These are phyloP conservation scores for Clavispora fructus DNA, from an alignment of 805 yeast species.

Conservation along the genomic window DNA sequence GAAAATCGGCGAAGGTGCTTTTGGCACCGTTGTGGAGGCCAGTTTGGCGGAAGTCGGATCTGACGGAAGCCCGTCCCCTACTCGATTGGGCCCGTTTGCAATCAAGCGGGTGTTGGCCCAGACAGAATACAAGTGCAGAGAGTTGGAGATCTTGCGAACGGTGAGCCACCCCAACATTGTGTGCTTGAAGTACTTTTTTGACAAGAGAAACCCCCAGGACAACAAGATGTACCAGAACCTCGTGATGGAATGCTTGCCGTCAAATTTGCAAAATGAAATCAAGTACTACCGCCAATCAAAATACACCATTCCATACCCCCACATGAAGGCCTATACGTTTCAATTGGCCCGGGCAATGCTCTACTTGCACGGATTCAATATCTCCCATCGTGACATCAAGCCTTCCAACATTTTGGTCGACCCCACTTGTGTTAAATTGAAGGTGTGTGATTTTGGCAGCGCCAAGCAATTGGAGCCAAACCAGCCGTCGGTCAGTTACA, in stretches of 20 bases:
- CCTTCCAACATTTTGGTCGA: slow-evolving; percentile 79
- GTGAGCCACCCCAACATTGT: slow-evolving; percentile 81
- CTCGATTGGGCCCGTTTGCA: slow-evolving; percentile 78
- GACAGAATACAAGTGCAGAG: slow-evolving; percentile 80
- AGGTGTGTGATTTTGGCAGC: slow-evolving; percentile 82
- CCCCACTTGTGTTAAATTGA: slow-evolving; percentile 59
- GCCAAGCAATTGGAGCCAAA: slow-evolving; percentile 74
- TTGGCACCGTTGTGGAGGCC: slow-evolving; percentile 81
- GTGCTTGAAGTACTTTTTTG: slow-evolving; percentile 62
- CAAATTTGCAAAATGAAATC: slow-evolving; percentile 70
- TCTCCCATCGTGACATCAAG: slow-evolving; percentile 80
- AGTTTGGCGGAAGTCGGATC: slow-evolving; percentile 36
- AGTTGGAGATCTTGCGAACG: slow-evolving; percentile 66
- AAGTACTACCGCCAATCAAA: slow-evolving; percentile 59
- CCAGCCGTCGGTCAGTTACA: slow-evolving; percentile 90
- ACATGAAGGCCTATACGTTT: slow-evolving; percentile 70
- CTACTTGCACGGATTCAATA: slow-evolving; percentile 73
- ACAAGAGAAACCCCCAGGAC: slow-evolving; percentile 58
- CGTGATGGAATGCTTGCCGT: slow-evolving; percentile 86
- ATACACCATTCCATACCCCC: slow-evolving; percentile 62
- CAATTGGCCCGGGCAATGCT: slow-evolving; percentile 82
- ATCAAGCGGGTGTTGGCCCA: slow-evolving; percentile 83
- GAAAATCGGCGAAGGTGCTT: slow-evolving; percentile 81
- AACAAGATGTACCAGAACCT: slow-evolving; percentile 69
- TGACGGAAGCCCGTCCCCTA: slow-evolving; percentile 9